Evolutionary conservation across 768 basidiomycete genomes (phyloP).

Genomic region (Amyloporia xantha): DNA sequence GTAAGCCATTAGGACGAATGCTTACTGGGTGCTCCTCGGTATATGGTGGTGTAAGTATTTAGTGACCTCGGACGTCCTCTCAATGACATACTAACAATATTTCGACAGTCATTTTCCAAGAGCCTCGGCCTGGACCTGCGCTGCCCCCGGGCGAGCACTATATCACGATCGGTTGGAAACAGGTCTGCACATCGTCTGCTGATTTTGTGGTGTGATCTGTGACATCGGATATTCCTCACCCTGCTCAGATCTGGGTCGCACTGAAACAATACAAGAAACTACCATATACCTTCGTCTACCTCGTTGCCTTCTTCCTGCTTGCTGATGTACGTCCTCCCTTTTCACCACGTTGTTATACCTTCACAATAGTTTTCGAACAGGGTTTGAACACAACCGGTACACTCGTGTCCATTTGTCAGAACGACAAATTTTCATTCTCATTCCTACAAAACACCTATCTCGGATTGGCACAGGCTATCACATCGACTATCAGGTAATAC

Average conservation of each 20-base stretch:
- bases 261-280: constrained; percentile 69
- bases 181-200: constrained; percentile 34
- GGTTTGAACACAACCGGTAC: constrained; percentile 78
- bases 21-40: constrained; percentile 72
- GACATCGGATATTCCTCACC: not conserved
- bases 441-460: constrained; percentile 79
- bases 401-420: constrained; percentile 70
- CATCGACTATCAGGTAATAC: constrained; percentile 49
- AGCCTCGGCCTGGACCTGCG: constrained; percentile 75
- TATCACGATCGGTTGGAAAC: constrained; percentile 81
- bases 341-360: not conserved
- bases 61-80: not conserved
- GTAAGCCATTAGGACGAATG: constrained; percentile 50
- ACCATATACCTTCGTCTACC: constrained; percentile 77
- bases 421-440: constrained; percentile 74
- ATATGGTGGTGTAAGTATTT: constrained; percentile 79
- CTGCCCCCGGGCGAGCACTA: constrained; percentile 74
- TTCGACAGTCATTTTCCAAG: constrained; percentile 67
- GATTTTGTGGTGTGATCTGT: not conserved
- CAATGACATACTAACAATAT: not conserved
- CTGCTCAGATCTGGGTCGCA: constrained; percentile 75
- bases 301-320: constrained; percentile 71
- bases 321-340: constrained; percentile 49
- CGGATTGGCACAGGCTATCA: constrained; percentile 68
- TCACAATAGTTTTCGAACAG: constrained; percentile 29